phyloP scores from a whole-genome alignment of 805 yeast species.

The Millerago galiae region DNA sequence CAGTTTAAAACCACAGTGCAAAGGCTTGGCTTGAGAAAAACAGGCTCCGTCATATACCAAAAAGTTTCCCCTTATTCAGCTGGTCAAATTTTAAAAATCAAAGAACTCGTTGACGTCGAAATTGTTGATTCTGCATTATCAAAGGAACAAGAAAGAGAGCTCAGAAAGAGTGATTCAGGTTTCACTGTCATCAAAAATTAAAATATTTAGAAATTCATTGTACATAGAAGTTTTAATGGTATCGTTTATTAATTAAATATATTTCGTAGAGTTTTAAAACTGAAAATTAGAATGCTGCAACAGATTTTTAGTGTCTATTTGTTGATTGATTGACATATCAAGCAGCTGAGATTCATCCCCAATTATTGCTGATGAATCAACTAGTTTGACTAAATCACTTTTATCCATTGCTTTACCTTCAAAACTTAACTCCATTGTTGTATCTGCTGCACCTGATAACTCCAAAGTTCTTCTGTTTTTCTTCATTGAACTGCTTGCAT shows the following conservation, averaged over 20 bases:
- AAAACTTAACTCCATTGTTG: slow-evolving; percentile 35
- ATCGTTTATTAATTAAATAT: neutral
- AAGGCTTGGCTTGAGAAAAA: slow-evolving; percentile 67
- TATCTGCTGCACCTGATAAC: slow-evolving; percentile 8
- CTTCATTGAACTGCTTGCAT: slow-evolving; percentile 19
- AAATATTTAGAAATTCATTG: neutral
- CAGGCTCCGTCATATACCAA: slow-evolving; percentile 72
- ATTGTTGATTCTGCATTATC: slow-evolving; percentile 50
- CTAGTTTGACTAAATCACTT: slow-evolving; percentile 34
- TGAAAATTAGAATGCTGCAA: slow-evolving; percentile 19
- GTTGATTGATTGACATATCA: neutral
- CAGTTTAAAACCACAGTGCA: slow-evolving; percentile 55
- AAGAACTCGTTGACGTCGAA: slow-evolving; percentile 82
- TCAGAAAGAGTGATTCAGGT: slow-evolving; percentile 59
- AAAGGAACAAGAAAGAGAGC: slow-evolving; percentile 43
- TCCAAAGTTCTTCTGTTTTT: slow-evolving; percentile 21
- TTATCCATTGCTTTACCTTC: slow-evolving; percentile 41
- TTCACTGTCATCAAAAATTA: slow-evolving; percentile 34
- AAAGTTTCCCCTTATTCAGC: slow-evolving; percentile 73
- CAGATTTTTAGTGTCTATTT: slow-evolving; percentile 20
- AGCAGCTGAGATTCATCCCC: slow-evolving; percentile 1
- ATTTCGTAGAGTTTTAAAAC: slow-evolving; percentile 7
- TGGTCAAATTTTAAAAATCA: slow-evolving; percentile 74
- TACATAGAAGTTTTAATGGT: neutral
- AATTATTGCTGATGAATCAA: slow-evolving; percentile 20